Conservation (phyloP, 352 stramenopile genomes). For the Globisporangium viniferum region DNA sequence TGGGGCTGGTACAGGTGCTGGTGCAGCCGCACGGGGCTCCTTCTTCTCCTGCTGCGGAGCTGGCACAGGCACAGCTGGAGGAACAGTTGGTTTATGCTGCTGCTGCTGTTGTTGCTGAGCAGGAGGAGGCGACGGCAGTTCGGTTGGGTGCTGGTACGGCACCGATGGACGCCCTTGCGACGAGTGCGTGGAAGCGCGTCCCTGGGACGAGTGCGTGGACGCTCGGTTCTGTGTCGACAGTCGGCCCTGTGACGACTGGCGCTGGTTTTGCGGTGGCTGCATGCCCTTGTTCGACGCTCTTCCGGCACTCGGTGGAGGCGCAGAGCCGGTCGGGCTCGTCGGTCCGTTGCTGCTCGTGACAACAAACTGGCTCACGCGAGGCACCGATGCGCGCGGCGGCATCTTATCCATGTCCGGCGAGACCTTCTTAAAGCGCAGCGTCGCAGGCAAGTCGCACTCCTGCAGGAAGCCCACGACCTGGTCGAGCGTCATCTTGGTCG, state of each 20-base stretch:
- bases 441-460: slow-evolving; percentile 81
- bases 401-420: slow-evolving; percentile 48
- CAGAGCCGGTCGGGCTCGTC: slow-evolving; percentile 54
- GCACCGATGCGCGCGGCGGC: slow-evolving; percentile 29
- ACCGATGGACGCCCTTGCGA: slow-evolving; percentile 20
- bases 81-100: neutral
- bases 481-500: slow-evolving; percentile 72
- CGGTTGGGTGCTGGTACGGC: slow-evolving; percentile 19
- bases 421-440: slow-evolving; percentile 84
- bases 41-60: slow-evolving; percentile 8
- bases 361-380: slow-evolving; percentile 61
- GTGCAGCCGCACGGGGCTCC: neutral
- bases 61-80: slow-evolving; percentile 5
- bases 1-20: slow-evolving; percentile 15
- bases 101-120: slow-evolving; percentile 8
- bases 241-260: slow-evolving; percentile 10
- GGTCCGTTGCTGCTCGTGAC: slow-evolving; percentile 53
- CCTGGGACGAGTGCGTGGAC: slow-evolving; percentile 9
- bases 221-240: slow-evolving; percentile 1
- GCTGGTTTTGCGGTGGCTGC: slow-evolving; percentile 27
- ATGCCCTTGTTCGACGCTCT: slow-evolving; percentile 18
- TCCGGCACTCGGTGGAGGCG: slow-evolving; percentile 17
- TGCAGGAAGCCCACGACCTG: slow-evolving; percentile 81
- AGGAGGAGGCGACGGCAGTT: slow-evolving; percentile 4
- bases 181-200: slow-evolving; percentile 6